phyloP scores from a whole-genome alignment of 2,329 filamentous ascomycete species.

The Nothopassalora personata region DNA sequence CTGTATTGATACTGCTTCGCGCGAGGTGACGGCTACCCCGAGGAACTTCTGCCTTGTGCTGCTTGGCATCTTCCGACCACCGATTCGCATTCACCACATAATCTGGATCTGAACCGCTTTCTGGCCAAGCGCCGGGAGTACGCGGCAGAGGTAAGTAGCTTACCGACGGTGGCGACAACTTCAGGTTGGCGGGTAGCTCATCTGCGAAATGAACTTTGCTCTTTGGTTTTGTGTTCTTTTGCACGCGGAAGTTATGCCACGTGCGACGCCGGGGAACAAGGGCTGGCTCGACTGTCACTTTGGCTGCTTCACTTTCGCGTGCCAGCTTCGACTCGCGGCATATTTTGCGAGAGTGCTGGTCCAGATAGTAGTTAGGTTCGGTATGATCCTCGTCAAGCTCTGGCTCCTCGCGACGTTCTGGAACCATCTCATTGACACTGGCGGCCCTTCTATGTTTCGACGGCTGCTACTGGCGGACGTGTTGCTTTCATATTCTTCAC shows the following conservation, averaged over 20 bases:
- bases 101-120: background rate
- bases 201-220: background rate
- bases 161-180: background rate
- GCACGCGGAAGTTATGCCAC: background rate
- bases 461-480: background rate
- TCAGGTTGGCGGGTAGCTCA: background rate
- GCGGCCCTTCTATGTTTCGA: background rate
- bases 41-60: background rate
- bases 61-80: background rate
- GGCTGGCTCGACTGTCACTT: background rate
- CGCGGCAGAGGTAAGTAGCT: background rate
- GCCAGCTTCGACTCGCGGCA: background rate
- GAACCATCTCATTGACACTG: background rate
- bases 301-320: background rate
- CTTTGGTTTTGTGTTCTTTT: background rate
- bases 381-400: background rate
- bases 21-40: background rate
- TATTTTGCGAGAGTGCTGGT: background rate
- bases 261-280: background rate
- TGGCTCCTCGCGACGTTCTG: background rate
- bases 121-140: background rate
- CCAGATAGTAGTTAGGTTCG: background rate
- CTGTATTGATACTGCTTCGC: background rate
- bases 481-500: background rate
- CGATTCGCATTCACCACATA: background rate